Evolutionary conservation across 2,329 filamentous ascomycete species (phyloP).

Genomic region (Xylariaceae sp.): DNA sequence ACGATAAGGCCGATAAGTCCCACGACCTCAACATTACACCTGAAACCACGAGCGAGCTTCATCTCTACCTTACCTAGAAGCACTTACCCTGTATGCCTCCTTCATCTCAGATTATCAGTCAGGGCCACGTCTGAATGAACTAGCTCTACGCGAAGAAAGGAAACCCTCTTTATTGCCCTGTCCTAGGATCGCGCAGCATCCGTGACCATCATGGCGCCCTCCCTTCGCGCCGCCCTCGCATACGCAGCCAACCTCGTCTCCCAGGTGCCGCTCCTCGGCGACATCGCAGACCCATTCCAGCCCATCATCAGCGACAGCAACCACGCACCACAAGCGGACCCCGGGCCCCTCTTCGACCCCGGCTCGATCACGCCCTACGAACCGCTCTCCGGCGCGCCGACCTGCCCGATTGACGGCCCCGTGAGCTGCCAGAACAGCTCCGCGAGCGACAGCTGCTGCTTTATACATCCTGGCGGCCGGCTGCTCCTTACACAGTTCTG

Average conservation of each 20-base stretch:
- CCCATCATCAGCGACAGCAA: slow-evolving; percentile 9
- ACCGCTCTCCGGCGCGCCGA: slow-evolving; percentile 31
- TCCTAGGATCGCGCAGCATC: background rate
- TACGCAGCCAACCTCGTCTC: slow-evolving; percentile 31
- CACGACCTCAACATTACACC: no score
- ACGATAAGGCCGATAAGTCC: no score
- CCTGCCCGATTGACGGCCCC: slow-evolving; percentile 37
- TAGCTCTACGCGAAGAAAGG: no score
- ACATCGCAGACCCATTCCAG: slow-evolving; percentile 14
- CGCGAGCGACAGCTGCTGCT: slow-evolving; percentile 36
- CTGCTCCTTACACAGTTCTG: slow-evolving; percentile 41
- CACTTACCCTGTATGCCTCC: no score
- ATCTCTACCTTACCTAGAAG: no score
- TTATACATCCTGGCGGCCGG: slow-evolving; percentile 37
- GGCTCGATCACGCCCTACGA: slow-evolving; percentile 28
- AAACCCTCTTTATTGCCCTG: no score
- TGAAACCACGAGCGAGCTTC: no score
- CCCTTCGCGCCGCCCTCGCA: slow-evolving; percentile 28
- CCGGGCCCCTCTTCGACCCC: slow-evolving; percentile 3
- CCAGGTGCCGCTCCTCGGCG: slow-evolving; percentile 25
- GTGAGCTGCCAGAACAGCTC: slow-evolving; percentile 37
- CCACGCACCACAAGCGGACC: slow-evolving; percentile 4
- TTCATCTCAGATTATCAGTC: no score
- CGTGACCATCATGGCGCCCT: slow-evolving; percentile 20
- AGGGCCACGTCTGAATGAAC: no score